phyloP scores from a whole-genome alignment of 2,329 filamentous ascomycete species.

The Escovopsis sp. region DNA sequence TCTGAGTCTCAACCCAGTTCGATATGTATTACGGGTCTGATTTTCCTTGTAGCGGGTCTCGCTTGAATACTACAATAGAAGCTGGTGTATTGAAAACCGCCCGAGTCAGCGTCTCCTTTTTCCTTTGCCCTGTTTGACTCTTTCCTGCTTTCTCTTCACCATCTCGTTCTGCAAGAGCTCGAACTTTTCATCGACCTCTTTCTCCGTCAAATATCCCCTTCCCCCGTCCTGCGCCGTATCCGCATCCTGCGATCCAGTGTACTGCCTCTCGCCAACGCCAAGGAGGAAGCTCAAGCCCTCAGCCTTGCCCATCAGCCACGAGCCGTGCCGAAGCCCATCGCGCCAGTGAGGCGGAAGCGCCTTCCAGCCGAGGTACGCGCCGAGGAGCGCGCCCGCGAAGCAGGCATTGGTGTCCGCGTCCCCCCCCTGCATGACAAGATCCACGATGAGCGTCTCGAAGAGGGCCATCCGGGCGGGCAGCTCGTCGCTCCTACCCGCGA shows the following conservation, averaged over 20 bases:
- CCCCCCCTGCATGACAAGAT: constrained; percentile 35
- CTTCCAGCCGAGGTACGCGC: constrained; percentile 31
- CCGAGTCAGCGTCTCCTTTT: constrained; percentile 5
- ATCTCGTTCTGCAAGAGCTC: constrained; percentile 20
- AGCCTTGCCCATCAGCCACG: constrained; percentile 31
- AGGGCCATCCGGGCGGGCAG: constrained; percentile 11
- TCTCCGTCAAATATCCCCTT: constrained; percentile 21
- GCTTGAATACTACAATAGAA: no score
- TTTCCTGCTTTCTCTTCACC: constrained; percentile 14
- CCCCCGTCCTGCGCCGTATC: constrained; percentile 29
- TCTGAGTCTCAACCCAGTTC: no score
- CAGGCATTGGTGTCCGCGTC: constrained; percentile 41
- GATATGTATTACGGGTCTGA: no score
- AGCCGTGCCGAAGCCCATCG: constrained; percentile 28
- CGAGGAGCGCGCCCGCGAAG: constrained; percentile 34
- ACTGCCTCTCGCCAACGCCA: constrained; percentile 20
- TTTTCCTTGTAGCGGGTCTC: no score
- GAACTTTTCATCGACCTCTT: constrained; percentile 21
- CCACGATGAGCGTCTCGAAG: constrained; percentile 33
- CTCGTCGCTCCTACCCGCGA: constrained; percentile 6
- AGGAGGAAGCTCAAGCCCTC: constrained; percentile 24
- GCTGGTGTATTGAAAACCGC: no score
- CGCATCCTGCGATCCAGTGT: constrained; percentile 20
- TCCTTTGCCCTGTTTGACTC: constrained; percentile 11
- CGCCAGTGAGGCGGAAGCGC: constrained; percentile 33